Base-by-base conservation (phyloP, 2,329 filamentous ascomycete genomes). In the Alternaria sp. region DNA sequence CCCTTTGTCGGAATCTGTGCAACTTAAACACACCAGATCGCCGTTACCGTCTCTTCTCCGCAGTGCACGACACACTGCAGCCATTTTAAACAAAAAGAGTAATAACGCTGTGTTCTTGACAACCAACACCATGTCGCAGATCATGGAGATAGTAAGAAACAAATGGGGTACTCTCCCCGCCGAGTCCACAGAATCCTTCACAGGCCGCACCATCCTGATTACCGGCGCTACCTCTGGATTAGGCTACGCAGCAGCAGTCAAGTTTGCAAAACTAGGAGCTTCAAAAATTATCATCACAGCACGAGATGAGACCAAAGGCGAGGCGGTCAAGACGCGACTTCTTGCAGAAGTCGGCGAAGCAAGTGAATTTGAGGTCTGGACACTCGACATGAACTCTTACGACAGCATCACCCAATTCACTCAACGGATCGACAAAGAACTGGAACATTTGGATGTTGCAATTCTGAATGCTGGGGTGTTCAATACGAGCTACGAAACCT, bases 341-440 rank as follows among this genome's bases (percentile, higher is more conserved):
- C 28, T 30, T 11, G 28, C 28, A 41, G 20, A 44, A 14, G 4
- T 7, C n/a, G 41, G 12, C 4, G 3, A 18, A 22, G 28, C 5
- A 27, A 18, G 22, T 12, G 12, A 32, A 9, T 44, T 45, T 9
- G 51, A 54, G 28, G 25, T 54, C n/a, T 54, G 38, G 51, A 10
- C 44, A 14, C 51, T 54, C 4, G 18, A 54, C 18, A 54, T 54
- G 51, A 18, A n/a, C 9, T 44, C 38, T 2, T 54, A 54, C 40
- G 51, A 43, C 1, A 44, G 38, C 27, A 11, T 54, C 28, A 18
- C 22, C 25, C 20, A 41, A 4, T 45, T 54, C 3, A 27, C 25
- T 27, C 25, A 27, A 27, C 25, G 25, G 2, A 27, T 27, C 2
- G 25, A 27, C 25, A 27, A 27, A 0, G 25, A 27, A 27, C 7